Base-by-base conservation (phyloP, 2,329 filamentous ascomycete genomes). In the Rhynchosporium agropyri region DNA sequence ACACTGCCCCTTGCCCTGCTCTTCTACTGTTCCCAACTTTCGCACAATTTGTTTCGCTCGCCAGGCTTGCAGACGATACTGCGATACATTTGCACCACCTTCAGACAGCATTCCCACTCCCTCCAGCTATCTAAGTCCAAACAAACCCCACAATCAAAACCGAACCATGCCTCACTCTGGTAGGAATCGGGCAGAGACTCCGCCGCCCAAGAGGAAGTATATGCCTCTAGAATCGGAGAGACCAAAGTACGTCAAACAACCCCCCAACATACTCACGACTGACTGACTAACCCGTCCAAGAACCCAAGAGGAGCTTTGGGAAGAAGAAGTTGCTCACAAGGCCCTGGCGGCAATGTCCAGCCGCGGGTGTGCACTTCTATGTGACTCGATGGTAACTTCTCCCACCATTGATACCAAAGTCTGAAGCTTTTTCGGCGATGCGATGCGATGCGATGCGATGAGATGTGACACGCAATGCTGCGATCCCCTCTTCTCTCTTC, bases 151-250 rank as follows among this genome's bases (percentile, higher is more conserved):
- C 26, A 12, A 10, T 13, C 9, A 10, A 49, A 13, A 10, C 33
- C 7, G 7, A 9, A 42, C 1, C 8, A 54, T 54, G 51, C 20
- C 10, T 1, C 33, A n/a, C 9, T 54, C 26, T 5, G 33, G 20
- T 1, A 42, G n/a, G 1, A 20, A 33, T 4, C 51, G 33, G 51
- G 28, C 36, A 3, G 20, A 33, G n/a, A 20, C 51, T 28, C 29
- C 51, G 15, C 3, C n/a, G 7, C 20, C 26, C 8, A 42, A 13
- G 13, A 42, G 20, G 8, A 54, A 54, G 13, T 54, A 54, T 10
- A 33, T 54, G 15, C 51, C 51, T n/a, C 10, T 54, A 10, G 51
- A 54, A 10, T 33, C 51, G 13, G n/a, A 28, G 51, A 54, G 40
- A 12, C 51, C 51, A 28, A 54, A 13, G 51, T 42, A 42, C 9